These are phyloP conservation scores for Aspergillus saccharolyticus DNA, from an alignment of 495 filamentous ascomycete genomes.

Conservation along the genomic window DNA sequence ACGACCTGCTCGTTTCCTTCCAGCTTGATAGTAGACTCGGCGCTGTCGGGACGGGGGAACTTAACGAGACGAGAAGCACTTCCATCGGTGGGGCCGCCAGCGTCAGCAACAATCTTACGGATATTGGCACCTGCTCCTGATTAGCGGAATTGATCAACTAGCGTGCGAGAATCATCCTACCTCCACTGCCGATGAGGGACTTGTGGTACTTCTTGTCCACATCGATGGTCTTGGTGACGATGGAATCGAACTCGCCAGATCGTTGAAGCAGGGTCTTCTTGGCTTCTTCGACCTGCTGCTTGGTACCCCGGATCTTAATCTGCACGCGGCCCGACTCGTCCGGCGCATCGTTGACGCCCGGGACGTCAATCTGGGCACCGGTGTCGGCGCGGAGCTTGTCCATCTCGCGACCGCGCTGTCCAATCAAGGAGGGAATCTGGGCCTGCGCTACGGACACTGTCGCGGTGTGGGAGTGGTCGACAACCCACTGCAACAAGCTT, in stretches of 20 bases:
- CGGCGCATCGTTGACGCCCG: slow-evolving; percentile 55
- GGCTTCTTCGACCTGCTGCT: slow-evolving; percentile 80
- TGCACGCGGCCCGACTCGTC: slow-evolving; percentile 64
- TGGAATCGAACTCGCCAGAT: slow-evolving; percentile 78
- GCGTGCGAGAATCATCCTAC: slow-evolving; percentile 47
- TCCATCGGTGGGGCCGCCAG: slow-evolving; percentile 82
- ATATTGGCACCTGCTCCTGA: slow-evolving; percentile 68
- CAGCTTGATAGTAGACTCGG: slow-evolving; percentile 76
- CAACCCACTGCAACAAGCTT: slow-evolving; percentile 76
- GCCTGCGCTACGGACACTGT: slow-evolving; percentile 79
- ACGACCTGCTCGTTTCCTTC: slow-evolving; percentile 80
- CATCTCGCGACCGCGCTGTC: slow-evolving; percentile 81
- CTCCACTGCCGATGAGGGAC: slow-evolving; percentile 79
- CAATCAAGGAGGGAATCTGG: slow-evolving; percentile 86
- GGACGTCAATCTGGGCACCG: slow-evolving; percentile 85
- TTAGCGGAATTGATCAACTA: slow-evolving; percentile 28
- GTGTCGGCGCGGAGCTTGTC: slow-evolving; percentile 79
- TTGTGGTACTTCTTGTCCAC: slow-evolving; percentile 91
- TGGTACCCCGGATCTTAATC: slow-evolving; percentile 85
- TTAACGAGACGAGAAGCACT: slow-evolving; percentile 80
- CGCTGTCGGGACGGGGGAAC: slow-evolving; percentile 76
- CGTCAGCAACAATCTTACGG: slow-evolving; percentile 77
- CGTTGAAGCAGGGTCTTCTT: slow-evolving; percentile 85
- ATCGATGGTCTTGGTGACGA: slow-evolving; percentile 72
- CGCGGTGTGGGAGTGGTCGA: slow-evolving; percentile 74